Conservation (phyloP, 1,139 yeast species). For the Spencermartinsiella ligniputridi region DNA sequence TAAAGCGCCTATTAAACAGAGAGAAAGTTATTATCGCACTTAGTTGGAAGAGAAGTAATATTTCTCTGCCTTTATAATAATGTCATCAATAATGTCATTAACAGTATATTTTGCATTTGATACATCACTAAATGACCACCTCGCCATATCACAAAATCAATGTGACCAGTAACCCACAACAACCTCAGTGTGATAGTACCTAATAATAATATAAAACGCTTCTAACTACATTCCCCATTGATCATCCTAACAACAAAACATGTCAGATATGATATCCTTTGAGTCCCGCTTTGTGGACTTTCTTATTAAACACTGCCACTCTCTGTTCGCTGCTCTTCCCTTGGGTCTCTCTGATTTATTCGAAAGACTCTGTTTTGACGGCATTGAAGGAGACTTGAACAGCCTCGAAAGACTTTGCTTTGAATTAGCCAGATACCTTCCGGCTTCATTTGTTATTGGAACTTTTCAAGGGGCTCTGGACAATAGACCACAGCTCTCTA, state of each 20-base stretch:
- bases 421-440: conserved; percentile 2
- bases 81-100: too few species aligned
- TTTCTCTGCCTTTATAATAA: too few species aligned
- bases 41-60: too few species aligned
- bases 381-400: background rate
- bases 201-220: too few species aligned
- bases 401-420: background rate
- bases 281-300: conserved; percentile 2
- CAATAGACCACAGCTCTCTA: background rate
- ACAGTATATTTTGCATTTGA: too few species aligned
- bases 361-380: background rate
- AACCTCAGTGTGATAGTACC: too few species aligned
- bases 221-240: too few species aligned
- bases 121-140: too few species aligned
- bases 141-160: too few species aligned
- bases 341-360: background rate
- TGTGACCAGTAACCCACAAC: too few species aligned
- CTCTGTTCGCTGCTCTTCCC: background rate
- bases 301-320: background rate
- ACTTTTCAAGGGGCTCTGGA: background rate
- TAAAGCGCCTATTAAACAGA: too few species aligned
- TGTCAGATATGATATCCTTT: background rate
- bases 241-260: background rate
- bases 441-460: background rate
- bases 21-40: too few species aligned